Percentiles rank a stretch among this genome's conserved stretches.
Evolutionary conservation across 305 asterid genomes (phyloP).

Genomic region (Fraxinus sp.): DNA sequence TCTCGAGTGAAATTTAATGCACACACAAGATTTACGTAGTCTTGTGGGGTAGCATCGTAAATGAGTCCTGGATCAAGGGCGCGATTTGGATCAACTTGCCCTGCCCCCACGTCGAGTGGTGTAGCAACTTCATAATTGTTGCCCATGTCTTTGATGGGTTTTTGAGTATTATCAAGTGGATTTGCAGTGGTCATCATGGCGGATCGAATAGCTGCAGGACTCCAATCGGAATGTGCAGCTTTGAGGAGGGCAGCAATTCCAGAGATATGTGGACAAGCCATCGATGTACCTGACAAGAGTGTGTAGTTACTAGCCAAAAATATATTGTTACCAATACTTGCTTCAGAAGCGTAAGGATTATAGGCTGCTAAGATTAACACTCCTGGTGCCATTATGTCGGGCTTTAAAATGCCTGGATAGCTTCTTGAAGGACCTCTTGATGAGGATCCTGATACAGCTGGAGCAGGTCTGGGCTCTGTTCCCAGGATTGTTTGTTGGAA

Average conservation of each 20-base stretch:
- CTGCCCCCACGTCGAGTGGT: conserved; percentile 21
- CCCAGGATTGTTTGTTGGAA: conserved; percentile 26
- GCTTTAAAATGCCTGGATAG: conserved; percentile 25
- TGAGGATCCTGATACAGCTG: conserved; percentile 20
- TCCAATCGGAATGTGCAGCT: conserved; percentile 24
- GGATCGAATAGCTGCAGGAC: conserved; percentile 24
- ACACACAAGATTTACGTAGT: conserved; percentile 20
- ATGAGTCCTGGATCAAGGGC: conserved; percentile 30
- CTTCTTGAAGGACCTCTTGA: conserved; percentile 25
- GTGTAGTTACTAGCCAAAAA: conserved; percentile 15
- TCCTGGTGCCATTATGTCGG: conserved; percentile 26
- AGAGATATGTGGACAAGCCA: conserved; percentile 28
- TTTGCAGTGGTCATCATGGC: conserved; percentile 26
- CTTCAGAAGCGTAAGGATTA: not conserved
- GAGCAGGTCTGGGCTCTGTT: conserved; percentile 19
- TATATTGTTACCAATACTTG: not conserved
- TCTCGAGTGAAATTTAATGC: conserved; percentile 16
- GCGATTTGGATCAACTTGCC: conserved; percentile 22
- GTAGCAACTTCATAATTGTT: conserved; percentile 6
- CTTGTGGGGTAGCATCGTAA: conserved; percentile 24
- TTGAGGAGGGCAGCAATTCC: conserved; percentile 27
- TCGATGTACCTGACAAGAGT: conserved; percentile 27
- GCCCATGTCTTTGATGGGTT: conserved; percentile 22
- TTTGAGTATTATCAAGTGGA: conserved; percentile 16
- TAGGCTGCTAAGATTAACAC: conserved; percentile 22